Conservation (phyloP, 441 rosid species). For the Corymbia citriodora region DNA sequence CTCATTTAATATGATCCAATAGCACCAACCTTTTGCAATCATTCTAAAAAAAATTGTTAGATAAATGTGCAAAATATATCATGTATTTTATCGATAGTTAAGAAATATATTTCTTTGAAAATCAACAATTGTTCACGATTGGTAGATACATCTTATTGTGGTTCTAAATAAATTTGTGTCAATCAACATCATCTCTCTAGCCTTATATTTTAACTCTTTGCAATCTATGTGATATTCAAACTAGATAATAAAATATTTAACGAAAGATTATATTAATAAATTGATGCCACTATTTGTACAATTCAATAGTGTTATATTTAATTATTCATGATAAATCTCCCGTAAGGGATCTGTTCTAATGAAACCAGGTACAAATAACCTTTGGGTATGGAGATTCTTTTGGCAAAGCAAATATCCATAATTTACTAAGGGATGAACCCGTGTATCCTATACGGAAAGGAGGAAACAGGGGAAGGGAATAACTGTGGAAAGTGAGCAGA, state of each 20-base stretch:
- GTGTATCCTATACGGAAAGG: background rate
- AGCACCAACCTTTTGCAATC: rapidly evolving
- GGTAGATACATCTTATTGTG: background rate
- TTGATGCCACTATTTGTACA: background rate
- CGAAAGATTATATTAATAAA: background rate
- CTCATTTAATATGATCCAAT: background rate
- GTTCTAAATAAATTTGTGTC: background rate
- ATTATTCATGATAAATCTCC: background rate
- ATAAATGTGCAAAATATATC: background rate
- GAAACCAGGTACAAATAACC: background rate
- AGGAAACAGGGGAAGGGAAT: background rate
- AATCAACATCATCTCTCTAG: background rate
- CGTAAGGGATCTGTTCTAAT: background rate
- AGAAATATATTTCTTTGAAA: background rate
- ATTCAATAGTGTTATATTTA: background rate
- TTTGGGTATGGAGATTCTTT: background rate
- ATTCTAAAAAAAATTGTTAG: background rate
- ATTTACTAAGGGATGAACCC: background rate
- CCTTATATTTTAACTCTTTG: background rate
- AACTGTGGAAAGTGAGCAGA: background rate
- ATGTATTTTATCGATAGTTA: background rate
- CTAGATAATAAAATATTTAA: background rate
- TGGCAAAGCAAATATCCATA: background rate
- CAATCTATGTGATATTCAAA: background rate
- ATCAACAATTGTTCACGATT: background rate